Evolutionary conservation across 164 flowering plant genomes (phyloP), one percentile per base, ranked within the genome.

Genomic region (Protea cynaroides): DNA sequence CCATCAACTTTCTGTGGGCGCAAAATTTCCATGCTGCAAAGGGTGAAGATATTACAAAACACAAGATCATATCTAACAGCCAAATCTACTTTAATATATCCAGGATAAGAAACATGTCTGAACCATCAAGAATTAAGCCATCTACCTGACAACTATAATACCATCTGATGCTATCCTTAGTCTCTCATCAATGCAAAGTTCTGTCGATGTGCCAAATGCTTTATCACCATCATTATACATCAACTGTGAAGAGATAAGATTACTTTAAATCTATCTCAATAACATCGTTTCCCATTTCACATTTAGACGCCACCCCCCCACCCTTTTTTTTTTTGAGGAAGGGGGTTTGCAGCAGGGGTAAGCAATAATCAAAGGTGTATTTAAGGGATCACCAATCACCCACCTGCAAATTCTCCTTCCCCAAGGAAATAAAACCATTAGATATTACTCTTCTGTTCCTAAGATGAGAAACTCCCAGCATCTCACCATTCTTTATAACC

Each of bases 401-500:
- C 61, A 92, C 99, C 97, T 95, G 97, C 70, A 95, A 73, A 77
- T 82, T 88, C 72, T 89, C 97, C 76, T 83, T 95, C 58, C 99
- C 99, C 25, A 95, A 78, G 58, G 84, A 72, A 64, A 75, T 72
- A 76, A 88, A 92, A 64, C 99, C 99, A 79, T 83, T 95, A 22
- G 99, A 95, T 29, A 95, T 72, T 73, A 95, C 99, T 76, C 90
- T 86, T 77, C 96, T 88, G 75, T 89, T 95, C 72, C 97, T 82
- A 69, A 95, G 76, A 75, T 89, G 97, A 57, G 99, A 95, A 68
- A 92, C 97, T 44, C 99, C 99, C 71, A 95, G 92, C 99, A 95
- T 95, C 80, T 91, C 99, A 52, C 99, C 99, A 50, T 95, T 95
- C 80, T 88, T 95, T 72, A 95, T 91, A 66, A 95, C 99, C 99